Base-by-base conservation (phyloP, 2,329 filamentous ascomycete species). In the Ceratocystis cacaofunesta region DNA sequence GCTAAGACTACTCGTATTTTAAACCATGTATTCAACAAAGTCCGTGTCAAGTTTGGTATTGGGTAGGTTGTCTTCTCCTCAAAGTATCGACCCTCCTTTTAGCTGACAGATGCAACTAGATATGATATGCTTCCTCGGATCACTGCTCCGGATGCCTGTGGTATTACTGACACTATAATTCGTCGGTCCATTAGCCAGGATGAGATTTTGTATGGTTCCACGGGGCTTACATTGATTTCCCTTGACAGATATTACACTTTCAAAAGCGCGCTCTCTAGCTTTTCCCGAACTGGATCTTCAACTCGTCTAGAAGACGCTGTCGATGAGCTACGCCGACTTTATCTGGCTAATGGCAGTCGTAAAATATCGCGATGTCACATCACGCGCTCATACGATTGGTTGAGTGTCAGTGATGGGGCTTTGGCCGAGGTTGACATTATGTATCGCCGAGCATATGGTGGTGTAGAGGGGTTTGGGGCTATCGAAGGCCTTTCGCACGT, bases 211-310 rank as follows among this genome's bases (percentile, higher is more conserved):
- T 87, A 85, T 76, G 79, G 79, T 1, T 79, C 81, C 1, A 80
- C 82, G 30, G 82, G 83, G 19, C 76, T 88, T 10, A 84, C 79
- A 0, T 74, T 88, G 6, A 72, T 86, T 15, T 78, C 82, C 0
- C 77, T 86, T 10, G 85, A 87, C 72, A 78, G 82, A 62, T 73
- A 86, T 58, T 88, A 86, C 74, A 84, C 81, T 52, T 83, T 88
- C 75, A 86, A 86, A 72, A 77, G 78, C 60, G 82, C 83, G 0
- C 76, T 87, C 10, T 78, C 80, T 19, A 78, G 78, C 68, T 86
- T 86, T 71, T 78, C 80, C 3, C 77, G 76, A 66, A 78, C 77
- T 1, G 73, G 72, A 19, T 75, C 75, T 44, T 74, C 74, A 10
- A 71, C 75, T 41, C 76, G 79, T 10, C 77, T 86, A 7, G 82